phyloP scores from a whole-genome alignment of 331 rosid genomes.

The Dryas integrifolia region DNA sequence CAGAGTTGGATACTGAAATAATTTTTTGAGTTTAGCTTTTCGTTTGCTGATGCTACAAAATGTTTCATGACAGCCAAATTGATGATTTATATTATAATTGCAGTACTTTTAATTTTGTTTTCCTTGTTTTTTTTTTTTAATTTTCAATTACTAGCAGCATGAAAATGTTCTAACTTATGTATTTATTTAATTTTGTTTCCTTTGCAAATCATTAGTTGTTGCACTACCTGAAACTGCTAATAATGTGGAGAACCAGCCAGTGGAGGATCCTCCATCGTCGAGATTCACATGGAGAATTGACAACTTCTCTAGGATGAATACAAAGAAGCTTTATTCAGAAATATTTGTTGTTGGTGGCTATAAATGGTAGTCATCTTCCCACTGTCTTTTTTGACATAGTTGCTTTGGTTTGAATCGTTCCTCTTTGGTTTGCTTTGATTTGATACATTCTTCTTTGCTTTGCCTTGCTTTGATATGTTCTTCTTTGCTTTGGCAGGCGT shows the following conservation, averaged over 20 bases:
- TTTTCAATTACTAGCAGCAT: conserved; percentile 1
- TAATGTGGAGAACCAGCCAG: conserved; percentile 69
- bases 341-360: conserved; percentile 66
- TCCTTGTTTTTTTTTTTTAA: not conserved
- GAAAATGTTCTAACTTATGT: conserved; percentile 14
- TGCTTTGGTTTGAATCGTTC: conserved; percentile 9
- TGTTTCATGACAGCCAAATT: not conserved
- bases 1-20: not conserved
- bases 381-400: conserved; percentile 8
- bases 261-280: conserved; percentile 74
- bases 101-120: not conserved
- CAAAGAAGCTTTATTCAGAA: conserved; percentile 78
- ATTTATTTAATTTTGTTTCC: conserved; percentile 20
- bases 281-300: conserved; percentile 87
- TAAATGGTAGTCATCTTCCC: conserved; percentile 64
- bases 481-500: conserved; percentile 53
- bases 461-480: conserved; percentile 20
- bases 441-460: not conserved
- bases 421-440: conserved; percentile 5
- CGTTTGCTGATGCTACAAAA: too few species aligned
- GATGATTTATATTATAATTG: not conserved
- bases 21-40: not conserved
- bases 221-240: conserved; percentile 64
- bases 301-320: conserved; percentile 68
- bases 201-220: conserved; percentile 44